Conservation (phyloP, 371 early-diverging fungal genomes). For the Syncephalastrum monosporum region DNA sequence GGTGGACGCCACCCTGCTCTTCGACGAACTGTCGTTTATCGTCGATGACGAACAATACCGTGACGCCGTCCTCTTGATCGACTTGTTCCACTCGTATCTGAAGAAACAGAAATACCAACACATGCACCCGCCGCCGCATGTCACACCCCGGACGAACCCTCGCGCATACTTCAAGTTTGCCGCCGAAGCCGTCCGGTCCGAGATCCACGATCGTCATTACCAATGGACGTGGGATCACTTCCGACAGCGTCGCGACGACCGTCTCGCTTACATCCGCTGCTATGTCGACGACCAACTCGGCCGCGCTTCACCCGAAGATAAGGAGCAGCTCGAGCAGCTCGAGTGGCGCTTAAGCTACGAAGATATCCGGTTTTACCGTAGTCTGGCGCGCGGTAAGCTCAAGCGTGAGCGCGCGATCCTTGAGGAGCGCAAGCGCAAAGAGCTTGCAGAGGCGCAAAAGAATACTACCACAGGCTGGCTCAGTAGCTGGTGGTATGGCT, state of each 20-base stretch:
- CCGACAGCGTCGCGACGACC: slow-evolving; percentile 80
- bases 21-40: slow-evolving; percentile 91
- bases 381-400: slow-evolving; percentile 72
- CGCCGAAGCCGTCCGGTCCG: slow-evolving; percentile 67
- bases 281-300: slow-evolving; percentile 72
- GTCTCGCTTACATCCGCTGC: slow-evolving; percentile 76
- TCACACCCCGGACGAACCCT: slow-evolving; percentile 81
- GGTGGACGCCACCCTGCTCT: slow-evolving; percentile 67
- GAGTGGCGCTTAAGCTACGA: slow-evolving; percentile 83
- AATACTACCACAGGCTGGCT: slow-evolving; percentile 52
- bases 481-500: slow-evolving; percentile 67
- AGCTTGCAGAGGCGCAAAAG: slow-evolving; percentile 24
- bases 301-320: slow-evolving; percentile 52
- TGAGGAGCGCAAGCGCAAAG: slow-evolving; percentile 30
- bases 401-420: slow-evolving; percentile 73
- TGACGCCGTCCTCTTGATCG: slow-evolving; percentile 77
- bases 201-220: slow-evolving; percentile 84
- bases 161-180: slow-evolving; percentile 89
- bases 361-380: slow-evolving; percentile 90
- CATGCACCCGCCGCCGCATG: slow-evolving; percentile 73
- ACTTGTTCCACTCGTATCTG: slow-evolving; percentile 77
- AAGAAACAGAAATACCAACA: slow-evolving; percentile 72
- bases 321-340: slow-evolving; percentile 59
- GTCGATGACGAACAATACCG: slow-evolving; percentile 90
- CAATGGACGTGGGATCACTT: slow-evolving; percentile 89